Base-by-base conservation (phyloP, 768 basidiomycete genomes). In the Suillus fuscotomentosus region DNA sequence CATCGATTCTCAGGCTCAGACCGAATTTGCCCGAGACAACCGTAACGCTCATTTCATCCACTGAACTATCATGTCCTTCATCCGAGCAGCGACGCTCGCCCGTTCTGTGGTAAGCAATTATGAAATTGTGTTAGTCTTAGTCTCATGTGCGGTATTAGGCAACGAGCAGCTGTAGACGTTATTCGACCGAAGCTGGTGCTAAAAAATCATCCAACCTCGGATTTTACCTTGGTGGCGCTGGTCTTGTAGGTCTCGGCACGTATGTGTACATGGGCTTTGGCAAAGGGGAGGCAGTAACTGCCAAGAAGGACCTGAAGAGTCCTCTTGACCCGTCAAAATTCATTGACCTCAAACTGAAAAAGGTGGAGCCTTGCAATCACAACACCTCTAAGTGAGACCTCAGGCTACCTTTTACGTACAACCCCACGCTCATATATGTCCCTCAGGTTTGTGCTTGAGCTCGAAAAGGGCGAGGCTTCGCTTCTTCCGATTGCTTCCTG, bases 361-460 rank as follows among this genome's bases (percentile, higher is more conserved):
- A 87, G 71, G 76, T 94, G 65, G 79, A 88, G 65, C 89, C 89
- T 0, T 97, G 97, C 83, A 99, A 97, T 85, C 91, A 98, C 84
- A 97, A 99, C 79, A 91, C 94, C 15, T 82, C 92, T 39, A 86
- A 84, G 87, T 95, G 67, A 63, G 83, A 76, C 60, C 68, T 50
- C 27, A 45, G 24, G 17, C 8, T 3, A 27, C 9, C 24, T 38
- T 34, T 31, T n/a, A 54, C 15, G 7, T 62, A 17, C 22, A 17
- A 34, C 41, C 55, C 27, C 5, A 15, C 45, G 43, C 62, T 64
- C 11, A 67, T 55, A 59, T 54, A 59, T 48, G 39, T 54, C 27
- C 34, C 15, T 62, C 64, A 92, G 91, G 69, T 95, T 91, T 73
- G 79, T 88, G 55, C 95, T 97, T 72, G 88, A 88, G 68, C 82